Conservation (phyloP, 805 yeast species). For the Schwanniomyces pseudopolymorphus region DNA sequence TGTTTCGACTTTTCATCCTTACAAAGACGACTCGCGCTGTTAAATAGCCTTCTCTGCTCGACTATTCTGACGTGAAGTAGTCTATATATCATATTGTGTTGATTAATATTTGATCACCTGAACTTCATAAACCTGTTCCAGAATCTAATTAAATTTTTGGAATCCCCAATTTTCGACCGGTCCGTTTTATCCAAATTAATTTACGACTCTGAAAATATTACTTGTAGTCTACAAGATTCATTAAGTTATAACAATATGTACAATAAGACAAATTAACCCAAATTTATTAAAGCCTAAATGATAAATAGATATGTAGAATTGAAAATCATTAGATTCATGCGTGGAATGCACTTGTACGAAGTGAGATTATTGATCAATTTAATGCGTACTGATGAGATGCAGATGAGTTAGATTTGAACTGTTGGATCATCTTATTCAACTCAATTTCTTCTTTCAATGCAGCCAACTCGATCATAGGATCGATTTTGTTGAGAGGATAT, state of each 20-base stretch:
- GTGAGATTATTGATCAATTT: not conserved
- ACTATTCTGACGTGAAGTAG: not conserved
- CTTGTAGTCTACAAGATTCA: no score
- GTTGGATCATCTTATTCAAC: constrained; percentile 26
- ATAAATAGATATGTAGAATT: not conserved
- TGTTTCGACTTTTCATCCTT: constrained; percentile 24
- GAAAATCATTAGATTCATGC: not conserved
- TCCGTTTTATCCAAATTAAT: not conserved
- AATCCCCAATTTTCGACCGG: not conserved
- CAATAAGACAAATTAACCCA: no score
- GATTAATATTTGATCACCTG: not conserved
- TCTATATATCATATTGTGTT: not conserved
- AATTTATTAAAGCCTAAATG: not conserved
- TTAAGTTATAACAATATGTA: no score
- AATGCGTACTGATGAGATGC: not conserved
- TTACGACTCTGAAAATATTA: no score
- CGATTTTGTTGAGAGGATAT: constrained; percentile 14
- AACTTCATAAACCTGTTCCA: not conserved
- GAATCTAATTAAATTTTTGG: not conserved
- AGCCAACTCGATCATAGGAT: constrained; percentile 35
- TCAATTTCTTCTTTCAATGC: constrained; percentile 35
- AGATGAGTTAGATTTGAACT: constrained; percentile 5
- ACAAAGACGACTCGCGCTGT: not conserved
- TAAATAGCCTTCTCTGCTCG: not conserved
- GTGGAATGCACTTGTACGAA: not conserved